Percentiles rank a stretch among this genome's conserved stretches.
phyloP scores from a whole-genome alignment of 2,329 filamentous ascomycete genomes.

The Claviceps fusiformis region DNA sequence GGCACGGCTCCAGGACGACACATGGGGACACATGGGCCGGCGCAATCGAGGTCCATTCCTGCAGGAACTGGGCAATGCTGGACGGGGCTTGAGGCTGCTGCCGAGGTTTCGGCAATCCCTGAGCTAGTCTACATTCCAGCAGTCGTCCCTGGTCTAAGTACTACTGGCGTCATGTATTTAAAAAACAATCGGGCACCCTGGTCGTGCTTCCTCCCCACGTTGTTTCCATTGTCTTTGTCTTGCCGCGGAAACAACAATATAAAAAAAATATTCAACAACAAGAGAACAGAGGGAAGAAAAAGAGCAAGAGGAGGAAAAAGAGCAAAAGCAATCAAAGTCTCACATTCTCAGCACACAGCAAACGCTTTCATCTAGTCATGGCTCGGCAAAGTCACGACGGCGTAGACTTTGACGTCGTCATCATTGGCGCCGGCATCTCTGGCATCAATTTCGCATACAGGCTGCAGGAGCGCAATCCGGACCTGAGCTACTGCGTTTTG shows the following conservation, averaged over 20 bases:
- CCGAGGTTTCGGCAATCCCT: background rate
- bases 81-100: background rate
- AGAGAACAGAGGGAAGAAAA: background rate
- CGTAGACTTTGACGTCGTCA: conserved; percentile 34
- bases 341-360: background rate
- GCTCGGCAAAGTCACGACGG: background rate
- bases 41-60: too few species aligned
- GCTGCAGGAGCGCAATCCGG: conserved; percentile 41
- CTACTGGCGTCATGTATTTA: background rate
- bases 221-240: background rate
- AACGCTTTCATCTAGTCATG: background rate
- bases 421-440: conserved; percentile 56
- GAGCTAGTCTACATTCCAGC: background rate
- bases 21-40: too few species aligned
- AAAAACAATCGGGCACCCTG: background rate
- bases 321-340: too few species aligned
- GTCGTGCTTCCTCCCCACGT: background rate
- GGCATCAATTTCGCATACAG: conserved; percentile 61
- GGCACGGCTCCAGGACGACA: background rate
- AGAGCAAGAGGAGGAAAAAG: background rate
- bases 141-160: background rate
- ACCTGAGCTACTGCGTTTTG: conserved; percentile 44
- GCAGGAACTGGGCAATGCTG: too few species aligned
- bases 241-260: background rate
- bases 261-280: background rate